These are phyloP conservation scores for Cryptococcus sp. DNA, from an alignment of 1,284 basidiomycete genomes.

Conservation along the genomic window DNA sequence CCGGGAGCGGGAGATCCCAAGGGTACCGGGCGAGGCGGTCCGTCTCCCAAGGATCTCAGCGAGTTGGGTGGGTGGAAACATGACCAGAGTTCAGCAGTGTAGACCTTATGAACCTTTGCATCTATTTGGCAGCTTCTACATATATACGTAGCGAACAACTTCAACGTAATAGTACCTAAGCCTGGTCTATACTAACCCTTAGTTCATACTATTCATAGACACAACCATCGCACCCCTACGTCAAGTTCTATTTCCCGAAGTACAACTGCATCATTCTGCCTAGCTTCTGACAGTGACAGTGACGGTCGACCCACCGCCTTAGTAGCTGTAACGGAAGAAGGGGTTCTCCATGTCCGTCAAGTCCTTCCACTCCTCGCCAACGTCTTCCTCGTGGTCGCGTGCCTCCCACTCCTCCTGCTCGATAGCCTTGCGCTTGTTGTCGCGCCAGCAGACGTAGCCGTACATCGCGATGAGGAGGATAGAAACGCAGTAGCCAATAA, in stretches of 20 bases:
- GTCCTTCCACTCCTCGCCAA: constrained; percentile 27
- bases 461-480: constrained; percentile 4
- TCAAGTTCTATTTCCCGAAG: no score
- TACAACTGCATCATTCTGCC: no score
- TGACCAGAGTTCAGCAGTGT: constrained; percentile 12
- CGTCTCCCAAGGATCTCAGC: constrained; percentile 30
- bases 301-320: no score
- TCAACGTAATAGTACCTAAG: no score
- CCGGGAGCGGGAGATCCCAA: constrained; percentile 31
- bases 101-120: no score
- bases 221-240: no score
- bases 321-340: no score
- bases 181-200: no score
- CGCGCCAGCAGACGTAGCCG: constrained; percentile 13
- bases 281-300: no score
- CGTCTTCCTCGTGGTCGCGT: constrained; percentile 5
- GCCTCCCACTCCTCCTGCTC: constrained; percentile 2
- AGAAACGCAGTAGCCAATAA: constrained; percentile 25
- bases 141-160: no score
- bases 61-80: constrained; percentile 37
- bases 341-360: constrained; percentile 21
- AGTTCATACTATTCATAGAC: no score
- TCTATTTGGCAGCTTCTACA: no score
- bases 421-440: constrained; percentile 22
- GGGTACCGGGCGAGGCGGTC: constrained; percentile 15